These are phyloP conservation scores for Mortierella sp. DNA, from an alignment of 371 early-diverging fungal genomes.

Conservation along the genomic window DNA sequence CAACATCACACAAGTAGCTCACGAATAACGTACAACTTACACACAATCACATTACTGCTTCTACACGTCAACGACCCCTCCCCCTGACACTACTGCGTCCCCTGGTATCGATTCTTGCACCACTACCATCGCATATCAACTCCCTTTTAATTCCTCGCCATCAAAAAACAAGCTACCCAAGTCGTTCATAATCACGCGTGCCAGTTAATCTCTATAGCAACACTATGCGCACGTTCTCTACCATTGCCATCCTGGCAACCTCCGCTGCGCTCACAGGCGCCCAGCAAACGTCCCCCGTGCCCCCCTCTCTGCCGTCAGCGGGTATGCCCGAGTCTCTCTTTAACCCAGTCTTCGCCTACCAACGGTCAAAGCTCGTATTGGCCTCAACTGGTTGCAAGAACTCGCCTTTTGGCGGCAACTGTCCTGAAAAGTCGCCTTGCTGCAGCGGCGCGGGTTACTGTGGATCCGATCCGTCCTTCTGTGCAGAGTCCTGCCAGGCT, in stretches of 20 bases:
- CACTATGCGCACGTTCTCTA: slow-evolving; percentile 21
- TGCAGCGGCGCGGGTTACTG: slow-evolving; percentile 42
- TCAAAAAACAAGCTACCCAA: background rate
- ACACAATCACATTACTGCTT: no score
- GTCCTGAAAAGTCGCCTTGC: slow-evolving; percentile 31
- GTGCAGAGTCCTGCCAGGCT: slow-evolving; percentile 60
- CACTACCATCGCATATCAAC: no score
- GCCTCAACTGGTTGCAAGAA: slow-evolving; percentile 18
- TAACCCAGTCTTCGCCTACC: slow-evolving; percentile 17
- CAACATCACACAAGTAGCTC: no score
- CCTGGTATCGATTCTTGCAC: no score
- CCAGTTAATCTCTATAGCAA: no score
- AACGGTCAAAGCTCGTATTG: slow-evolving; percentile 4
- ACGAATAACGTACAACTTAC: no score
- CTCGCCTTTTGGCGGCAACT: slow-evolving; percentile 45
- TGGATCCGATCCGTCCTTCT: slow-evolving; percentile 46
- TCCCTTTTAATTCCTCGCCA: no score
- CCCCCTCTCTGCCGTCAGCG: background rate
- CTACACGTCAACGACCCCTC: slow-evolving; percentile 1
- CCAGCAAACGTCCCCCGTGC: background rate
- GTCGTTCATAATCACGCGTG: no score
- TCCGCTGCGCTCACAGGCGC: slow-evolving; percentile 24
- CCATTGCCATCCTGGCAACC: slow-evolving; percentile 19
- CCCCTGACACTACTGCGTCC: background rate
- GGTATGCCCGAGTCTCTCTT: slow-evolving; percentile 10